Evolutionary conservation across 2,329 filamentous ascomycete species (phyloP), one percentile per base, ranked within the genome.

Genomic region (Phoma sp.): DNA sequence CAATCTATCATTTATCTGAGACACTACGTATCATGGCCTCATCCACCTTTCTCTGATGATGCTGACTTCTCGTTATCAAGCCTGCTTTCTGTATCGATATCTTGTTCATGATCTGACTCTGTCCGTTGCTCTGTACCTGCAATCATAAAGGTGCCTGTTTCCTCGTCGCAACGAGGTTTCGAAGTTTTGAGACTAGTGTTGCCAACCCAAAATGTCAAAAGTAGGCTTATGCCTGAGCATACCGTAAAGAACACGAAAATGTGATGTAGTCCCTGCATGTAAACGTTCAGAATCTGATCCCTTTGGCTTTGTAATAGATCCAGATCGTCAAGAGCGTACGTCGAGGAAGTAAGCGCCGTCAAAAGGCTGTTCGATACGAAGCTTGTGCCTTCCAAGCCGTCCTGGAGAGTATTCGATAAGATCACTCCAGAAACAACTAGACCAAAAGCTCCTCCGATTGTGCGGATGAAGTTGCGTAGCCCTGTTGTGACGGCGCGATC

Each of bases 401-500:
- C 33, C 9, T 56, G 58, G 1, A 65, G 57, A 5, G 60, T 60
- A n/a, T 62, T 65, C 8, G 61, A 58, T 13, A 65, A 50, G 8
- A 63, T 56, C 7, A 57, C 56, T 5, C 58, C 60, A 37, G 59
- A 61, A n/a, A 86, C 72, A 0, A 83, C 84, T 0, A 88, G 76
- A 0, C 85, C 85, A n/a, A 80, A 77, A 0, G 84, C 77, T 23
- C 84, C 85, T 7, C 86, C 85, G 2, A 84, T 73, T 37, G 80
- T 82, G 7, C 86, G 81, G 58, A 86, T 78, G 65, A 88, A 88
- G 61, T 88, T 88, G 2, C 86, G 78, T 46, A 82, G 79, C 2
- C 82, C 83, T 29, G 86, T 87, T 23, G 86, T 80, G 1, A 88
- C 82, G 1, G 86, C 86, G 18, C 86, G 79, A 32, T 86, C 82